These are phyloP conservation scores for Auricularia heimuer DNA, from an alignment of 768 basidiomycete genomes.

Conservation along the genomic window DNA sequence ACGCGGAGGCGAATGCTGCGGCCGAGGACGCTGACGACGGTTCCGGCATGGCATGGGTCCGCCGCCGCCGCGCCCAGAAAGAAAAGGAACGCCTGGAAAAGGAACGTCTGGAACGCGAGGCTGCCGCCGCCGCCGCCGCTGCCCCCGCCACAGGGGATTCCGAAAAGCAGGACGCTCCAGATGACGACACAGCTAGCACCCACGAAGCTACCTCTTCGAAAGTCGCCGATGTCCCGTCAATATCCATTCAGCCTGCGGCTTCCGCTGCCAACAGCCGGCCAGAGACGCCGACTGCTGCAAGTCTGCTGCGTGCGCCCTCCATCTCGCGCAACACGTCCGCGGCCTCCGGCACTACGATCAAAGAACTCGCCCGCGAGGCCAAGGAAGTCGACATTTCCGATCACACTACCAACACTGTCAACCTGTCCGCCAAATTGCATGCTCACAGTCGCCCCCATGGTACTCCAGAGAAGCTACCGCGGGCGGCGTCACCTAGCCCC, in stretches of 20 bases:
- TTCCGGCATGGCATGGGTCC: slow-evolving; percentile 81
- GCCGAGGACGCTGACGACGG: slow-evolving; percentile 65
- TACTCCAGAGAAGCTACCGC: slow-evolving; percentile 2
- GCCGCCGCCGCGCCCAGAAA: slow-evolving; percentile 43
- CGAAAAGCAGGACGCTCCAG: slow-evolving; percentile 5
- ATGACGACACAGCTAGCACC: slow-evolving; percentile 8
- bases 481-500: not conserved
- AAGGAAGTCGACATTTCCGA: slow-evolving; percentile 3
- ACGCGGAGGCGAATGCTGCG: slow-evolving; percentile 8
- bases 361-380: not conserved
- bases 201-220: slow-evolving; percentile 1
- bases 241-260: slow-evolving; percentile 6
- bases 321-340: not conserved
- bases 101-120: slow-evolving; percentile 25
- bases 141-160: not conserved
- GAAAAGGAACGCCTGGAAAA: slow-evolving; percentile 35
- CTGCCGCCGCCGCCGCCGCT: slow-evolving; percentile 9
- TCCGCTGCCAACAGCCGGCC: slow-evolving; percentile 4
- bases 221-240: slow-evolving; percentile 11
- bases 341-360: not conserved
- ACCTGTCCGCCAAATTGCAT: not conserved
- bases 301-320: not conserved
- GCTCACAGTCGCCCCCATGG: not conserved
- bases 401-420: slow-evolving; percentile 1
- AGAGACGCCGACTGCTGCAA: not conserved